Evolutionary conservation across 2,329 filamentous ascomycete species (phyloP).

Genomic region (Raffaelea arxii): DNA sequence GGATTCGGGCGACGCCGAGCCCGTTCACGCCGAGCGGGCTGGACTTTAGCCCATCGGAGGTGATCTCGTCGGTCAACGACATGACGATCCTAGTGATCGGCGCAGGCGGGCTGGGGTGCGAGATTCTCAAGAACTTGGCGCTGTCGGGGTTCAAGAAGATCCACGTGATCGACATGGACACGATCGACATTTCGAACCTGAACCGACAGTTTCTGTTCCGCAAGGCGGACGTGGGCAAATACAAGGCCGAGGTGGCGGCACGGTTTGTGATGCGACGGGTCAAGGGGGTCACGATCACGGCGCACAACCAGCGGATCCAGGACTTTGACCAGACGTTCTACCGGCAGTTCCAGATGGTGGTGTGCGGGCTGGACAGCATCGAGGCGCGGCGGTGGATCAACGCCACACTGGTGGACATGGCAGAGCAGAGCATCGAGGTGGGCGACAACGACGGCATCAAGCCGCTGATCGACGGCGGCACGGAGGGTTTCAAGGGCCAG

Average conservation of each 20-base stretch:
- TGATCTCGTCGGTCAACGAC: conserved; percentile 48
- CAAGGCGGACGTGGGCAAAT: conserved; percentile 80
- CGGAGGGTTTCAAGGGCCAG: conserved; percentile 96
- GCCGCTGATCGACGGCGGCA: conserved; percentile 91
- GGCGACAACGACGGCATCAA: conserved; percentile 70
- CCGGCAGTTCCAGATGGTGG: conserved; percentile 87
- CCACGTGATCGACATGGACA: conserved; percentile 99
- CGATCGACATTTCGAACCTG: conserved; percentile 95
- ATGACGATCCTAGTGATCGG: conserved; percentile 73
- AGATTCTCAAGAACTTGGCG: conserved; percentile 92
- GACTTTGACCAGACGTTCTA: conserved; percentile 96
- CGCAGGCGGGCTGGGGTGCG: conserved; percentile 87
- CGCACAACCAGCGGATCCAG: conserved; percentile 90
- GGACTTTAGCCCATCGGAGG: conserved; percentile 40
- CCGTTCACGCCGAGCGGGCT: conserved; percentile 62
- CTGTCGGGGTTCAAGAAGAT: conserved; percentile 94
- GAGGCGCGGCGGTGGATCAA: conserved; percentile 99
- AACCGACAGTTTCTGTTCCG: conserved; percentile 98
- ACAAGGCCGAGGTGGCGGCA: conserved; percentile 88
- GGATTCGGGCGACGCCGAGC: conserved; percentile 64
- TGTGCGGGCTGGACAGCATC: conserved; percentile 93
- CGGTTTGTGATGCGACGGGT: conserved; percentile 84
- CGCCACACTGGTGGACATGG: conserved; percentile 80
- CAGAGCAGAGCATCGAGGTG: conserved; percentile 52
- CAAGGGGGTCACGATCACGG: conserved; percentile 82